Evolutionary conservation across 2,329 filamentous ascomycete species (phyloP).

Genomic region (Sporothrix dimorphospora): DNA sequence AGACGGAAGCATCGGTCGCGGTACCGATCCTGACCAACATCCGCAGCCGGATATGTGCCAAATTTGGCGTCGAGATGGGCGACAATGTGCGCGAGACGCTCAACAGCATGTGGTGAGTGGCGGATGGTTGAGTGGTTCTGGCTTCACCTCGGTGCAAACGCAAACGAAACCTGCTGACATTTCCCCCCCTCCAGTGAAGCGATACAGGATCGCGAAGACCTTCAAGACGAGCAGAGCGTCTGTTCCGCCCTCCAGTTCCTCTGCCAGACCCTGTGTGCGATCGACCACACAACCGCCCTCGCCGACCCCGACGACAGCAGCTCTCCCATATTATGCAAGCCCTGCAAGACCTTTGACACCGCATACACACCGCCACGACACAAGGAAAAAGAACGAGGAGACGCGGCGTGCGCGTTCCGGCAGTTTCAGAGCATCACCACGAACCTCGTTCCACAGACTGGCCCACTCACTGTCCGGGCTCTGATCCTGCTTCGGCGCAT

Average conservation of each 20-base stretch:
- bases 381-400: conserved; percentile 21
- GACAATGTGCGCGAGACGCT: conserved; percentile 23
- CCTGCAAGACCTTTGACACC: conserved; percentile 23
- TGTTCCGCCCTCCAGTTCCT: conserved; percentile 24
- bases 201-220: not conserved
- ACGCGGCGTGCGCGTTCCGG: not conserved
- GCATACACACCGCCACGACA: not conserved
- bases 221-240: conserved; percentile 14
- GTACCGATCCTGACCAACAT: conserved; percentile 18
- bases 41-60: conserved; percentile 17
- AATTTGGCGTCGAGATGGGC: conserved; percentile 24
- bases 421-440: conserved; percentile 9
- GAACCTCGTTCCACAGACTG: not conserved
- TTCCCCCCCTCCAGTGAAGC: not conserved
- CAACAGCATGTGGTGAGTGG: conserved; percentile 27
- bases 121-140: not conserved
- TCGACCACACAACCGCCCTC: conserved; percentile 22
- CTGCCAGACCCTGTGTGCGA: conserved; percentile 27
- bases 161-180: not conserved
- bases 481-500: conserved; percentile 28
- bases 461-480: conserved; percentile 30
- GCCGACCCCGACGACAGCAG: conserved; percentile 24
- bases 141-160: no score
- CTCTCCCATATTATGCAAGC: conserved; percentile 24
- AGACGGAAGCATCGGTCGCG: conserved; percentile 13